Evolutionary conservation across 2,329 filamentous ascomycete species (phyloP).

Genomic region (Plenodomus lindquistii): DNA sequence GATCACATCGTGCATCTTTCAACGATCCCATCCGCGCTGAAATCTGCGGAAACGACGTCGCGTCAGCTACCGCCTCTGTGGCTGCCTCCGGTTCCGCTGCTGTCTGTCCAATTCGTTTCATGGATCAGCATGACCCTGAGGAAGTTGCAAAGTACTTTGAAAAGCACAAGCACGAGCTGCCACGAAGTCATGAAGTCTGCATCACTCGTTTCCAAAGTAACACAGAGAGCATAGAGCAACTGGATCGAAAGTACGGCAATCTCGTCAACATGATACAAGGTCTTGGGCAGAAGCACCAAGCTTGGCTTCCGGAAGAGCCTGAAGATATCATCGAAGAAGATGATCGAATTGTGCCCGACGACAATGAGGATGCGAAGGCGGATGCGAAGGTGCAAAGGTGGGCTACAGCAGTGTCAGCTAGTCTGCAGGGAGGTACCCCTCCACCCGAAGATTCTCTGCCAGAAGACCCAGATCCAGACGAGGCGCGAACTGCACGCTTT

Average conservation of each 20-base stretch:
- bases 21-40: conserved; percentile 49
- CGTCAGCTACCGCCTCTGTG: conserved; percentile 53
- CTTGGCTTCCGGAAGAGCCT: conserved; percentile 70
- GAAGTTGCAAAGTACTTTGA: conserved; percentile 94
- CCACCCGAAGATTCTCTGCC: conserved; percentile 42
- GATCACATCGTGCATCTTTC: conserved; percentile 48
- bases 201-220: conserved; percentile 87
- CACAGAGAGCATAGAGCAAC: conserved; percentile 79
- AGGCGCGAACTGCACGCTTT: conserved; percentile 73
- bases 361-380: conserved; percentile 48
- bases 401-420: conserved; percentile 75
- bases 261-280: conserved; percentile 94
- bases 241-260: conserved; percentile 93
- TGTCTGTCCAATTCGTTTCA: conserved; percentile 89
- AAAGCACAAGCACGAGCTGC: conserved; percentile 92
- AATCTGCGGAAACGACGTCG: conserved; percentile 47
- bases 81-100: conserved; percentile 47
- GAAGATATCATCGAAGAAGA: conserved; percentile 53
- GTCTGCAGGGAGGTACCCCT: conserved; percentile 48
- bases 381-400: conserved; percentile 80
- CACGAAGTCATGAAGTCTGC: conserved; percentile 90
- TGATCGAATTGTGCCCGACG: conserved; percentile 52
- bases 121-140: conserved; percentile 90
- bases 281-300: conserved; percentile 82
- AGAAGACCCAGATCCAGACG: conserved; percentile 50